Base-by-base conservation (phyloP, 768 basidiomycete species). In the Cyathus striatus region DNA sequence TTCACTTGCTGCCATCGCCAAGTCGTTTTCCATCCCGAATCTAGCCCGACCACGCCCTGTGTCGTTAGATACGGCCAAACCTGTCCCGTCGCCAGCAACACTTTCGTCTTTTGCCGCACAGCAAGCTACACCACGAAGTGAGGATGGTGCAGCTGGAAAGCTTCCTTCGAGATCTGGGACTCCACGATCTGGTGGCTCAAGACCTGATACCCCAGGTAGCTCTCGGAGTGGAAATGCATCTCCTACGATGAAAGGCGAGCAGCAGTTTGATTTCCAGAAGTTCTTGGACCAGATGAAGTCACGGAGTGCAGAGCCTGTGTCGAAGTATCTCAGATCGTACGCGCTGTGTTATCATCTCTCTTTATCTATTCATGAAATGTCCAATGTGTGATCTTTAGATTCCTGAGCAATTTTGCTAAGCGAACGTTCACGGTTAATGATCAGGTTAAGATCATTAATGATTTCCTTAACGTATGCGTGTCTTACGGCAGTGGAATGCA, bases 281-380 rank as follows among this genome's bases (percentile, higher is more conserved):
- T 99, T 99, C 62, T 64, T 98, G 49, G 91, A 94, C 60, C 93
- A 99, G 63, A 91, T 99, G 80, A 89, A 95, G 65, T 65, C 73
- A 32, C 83, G 81, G 55, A 69, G 76, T 38, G 92, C 95, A 2
- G 96, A 99, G 43, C 89, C 93, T 5, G 86, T 98, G 17, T 90
- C 90, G 22, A 91, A 91, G 63, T 98, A 94, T 68, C 74, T 99
- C 40, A 80, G 91, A 70, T 96, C 92, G 94, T 94, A 63, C 51
- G 90, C 79, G 26, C n/a, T n/a, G n/a, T n/a, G n/a, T n/a, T n/a
- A n/a, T n/a, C 22, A 35, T 35, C 20, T 41, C 7, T 33, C 18
- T 26, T 22, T 17, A 14, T 37, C 35, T 25, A 26, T 46, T 34
- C 23, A 20, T 46, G 23, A n/a, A 12, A 3, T 40, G 20, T 20